Base-by-base conservation (phyloP, 805 yeast species). In the Saccharomycopsis guyanensis region DNA sequence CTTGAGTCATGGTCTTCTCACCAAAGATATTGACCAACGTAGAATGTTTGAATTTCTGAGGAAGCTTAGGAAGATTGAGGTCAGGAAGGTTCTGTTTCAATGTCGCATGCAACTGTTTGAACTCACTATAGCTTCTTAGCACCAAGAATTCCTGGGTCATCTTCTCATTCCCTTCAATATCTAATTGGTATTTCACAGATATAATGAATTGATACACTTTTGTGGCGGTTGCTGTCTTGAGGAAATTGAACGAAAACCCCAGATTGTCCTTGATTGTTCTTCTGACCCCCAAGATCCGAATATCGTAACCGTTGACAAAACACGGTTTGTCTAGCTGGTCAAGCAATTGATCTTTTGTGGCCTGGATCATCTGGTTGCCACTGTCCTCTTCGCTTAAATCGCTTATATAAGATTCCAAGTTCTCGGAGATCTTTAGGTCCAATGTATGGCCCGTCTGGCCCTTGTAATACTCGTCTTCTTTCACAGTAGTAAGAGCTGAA, bases 61-160 rank as follows among this genome's bases (percentile, higher is more conserved):
- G 93, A 19, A 84, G 57, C 8, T 61, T 65, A 3, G 82, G 78
- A 18, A 84, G 60, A 7, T 73, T 75, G 45, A 78, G 75, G 0
- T 91, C 94, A 0, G 96, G 95, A 55, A 76, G 84, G 39, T 63
- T 65, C 34, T 65, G 64, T 50, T 70, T 72, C 46, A 88, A 62
- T n/a, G 59, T 56, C 22, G 65, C 62, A 47, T 81, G 77, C 24
- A 91, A 64, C 5, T 63, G 65, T 49, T 70, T 72, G 60, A 91
- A 91, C 15, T 86, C 86, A 2, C 74, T 63, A 59, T 86, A 91
- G 7, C 82, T 64, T 47, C 87, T 70, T 0, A 78, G 69, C 0
- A 83, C 41, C 22, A 33, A 13, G 27, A 34, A 45, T 25, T 47
- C 50, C 23, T 42, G 42, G 12, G 43, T 16, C 23, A 27, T 32